Evolutionary conservation across 1,139 yeast species (phyloP).

Genomic region (Protomyces inouyei): DNA sequence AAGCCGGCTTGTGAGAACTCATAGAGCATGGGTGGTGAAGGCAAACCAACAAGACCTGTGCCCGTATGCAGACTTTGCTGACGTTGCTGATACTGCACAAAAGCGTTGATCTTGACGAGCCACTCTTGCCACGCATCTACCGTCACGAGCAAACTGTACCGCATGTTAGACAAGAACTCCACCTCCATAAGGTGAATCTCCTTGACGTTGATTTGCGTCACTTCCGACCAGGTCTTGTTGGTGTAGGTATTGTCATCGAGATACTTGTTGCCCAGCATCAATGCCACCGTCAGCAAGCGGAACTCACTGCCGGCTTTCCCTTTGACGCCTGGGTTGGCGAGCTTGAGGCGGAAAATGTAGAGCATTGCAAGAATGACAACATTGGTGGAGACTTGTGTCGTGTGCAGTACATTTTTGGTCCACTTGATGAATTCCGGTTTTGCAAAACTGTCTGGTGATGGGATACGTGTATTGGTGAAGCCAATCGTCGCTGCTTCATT

Average conservation of each 20-base stretch:
- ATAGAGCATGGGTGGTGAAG: constrained; percentile 11
- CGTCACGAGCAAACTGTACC: constrained; percentile 36
- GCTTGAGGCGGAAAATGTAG: constrained; percentile 40
- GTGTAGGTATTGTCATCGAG: constrained; percentile 92
- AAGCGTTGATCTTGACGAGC: constrained; percentile 12
- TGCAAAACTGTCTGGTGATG: constrained; percentile 11
- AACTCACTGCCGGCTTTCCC: constrained; percentile 46
- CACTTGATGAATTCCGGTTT: constrained; percentile 20
- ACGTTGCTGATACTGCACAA: constrained; percentile 22
- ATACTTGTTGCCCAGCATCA: constrained; percentile 77
- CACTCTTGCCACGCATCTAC: constrained; percentile 25
- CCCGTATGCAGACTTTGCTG: constrained; percentile 2
- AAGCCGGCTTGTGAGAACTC: not conserved
- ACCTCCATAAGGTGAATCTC: constrained; percentile 62
- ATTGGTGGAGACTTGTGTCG: constrained; percentile 40
- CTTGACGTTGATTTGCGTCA: constrained; percentile 63
- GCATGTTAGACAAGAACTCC: constrained; percentile 40
- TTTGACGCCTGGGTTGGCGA: constrained; percentile 35
- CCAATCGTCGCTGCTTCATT: constrained; percentile 24
- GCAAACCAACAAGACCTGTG: not conserved
- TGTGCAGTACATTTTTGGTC: constrained; percentile 34
- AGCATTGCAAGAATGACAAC: constrained; percentile 41
- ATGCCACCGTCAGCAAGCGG: constrained; percentile 59
- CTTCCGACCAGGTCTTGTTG: constrained; percentile 87
- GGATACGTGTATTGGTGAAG: constrained; percentile 15